Percentiles rank a stretch among this genome's conserved stretches.
Conservation (phyloP, 345 rosid species). For the Linum usitatissimum region DNA sequence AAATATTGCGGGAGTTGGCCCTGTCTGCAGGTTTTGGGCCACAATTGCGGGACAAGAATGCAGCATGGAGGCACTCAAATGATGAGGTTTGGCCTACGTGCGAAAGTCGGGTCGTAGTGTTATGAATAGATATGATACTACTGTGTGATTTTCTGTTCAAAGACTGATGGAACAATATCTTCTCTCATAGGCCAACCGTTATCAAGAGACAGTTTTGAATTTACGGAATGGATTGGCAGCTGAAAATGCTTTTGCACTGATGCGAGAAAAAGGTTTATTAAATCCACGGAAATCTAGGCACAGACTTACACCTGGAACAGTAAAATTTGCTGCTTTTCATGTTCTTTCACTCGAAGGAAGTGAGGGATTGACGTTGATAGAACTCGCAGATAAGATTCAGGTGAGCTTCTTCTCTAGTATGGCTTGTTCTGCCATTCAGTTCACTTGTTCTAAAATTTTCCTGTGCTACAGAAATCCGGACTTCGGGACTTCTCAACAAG, state of each 20-base stretch:
- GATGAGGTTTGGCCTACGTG: constrained; percentile 44
- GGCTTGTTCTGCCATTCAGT: neutral
- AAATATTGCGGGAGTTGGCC: constrained; percentile 82
- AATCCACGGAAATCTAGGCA: constrained; percentile 91
- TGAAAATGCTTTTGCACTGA: constrained; percentile 74
- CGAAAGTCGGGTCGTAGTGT: neutral
- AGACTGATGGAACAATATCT: neutral
- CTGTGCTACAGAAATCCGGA: constrained; percentile 69
- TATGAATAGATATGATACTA: neutral
- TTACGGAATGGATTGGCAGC: constrained; percentile 97
- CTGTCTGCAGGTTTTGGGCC: constrained; percentile 92
- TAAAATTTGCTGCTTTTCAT: constrained; percentile 98
- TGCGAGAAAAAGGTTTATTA: constrained; percentile 91
- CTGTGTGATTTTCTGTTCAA: neutral
- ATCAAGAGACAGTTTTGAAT: constrained; percentile 62
- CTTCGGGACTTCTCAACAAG: constrained; percentile 92
- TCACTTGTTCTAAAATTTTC: constrained; percentile 3
- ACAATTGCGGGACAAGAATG: constrained; percentile 47
- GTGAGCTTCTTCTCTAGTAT: constrained; percentile 28
- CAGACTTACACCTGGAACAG: constrained; percentile 98
- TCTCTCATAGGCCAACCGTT: constrained; percentile 62
- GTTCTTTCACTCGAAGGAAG: constrained; percentile 96
- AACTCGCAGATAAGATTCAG: constrained; percentile 98
- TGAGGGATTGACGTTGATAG: constrained; percentile 82
- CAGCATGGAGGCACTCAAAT: constrained; percentile 28